Base-by-base conservation (phyloP, 1,284 basidiomycete species). In the Rhodofomes roseus region DNA sequence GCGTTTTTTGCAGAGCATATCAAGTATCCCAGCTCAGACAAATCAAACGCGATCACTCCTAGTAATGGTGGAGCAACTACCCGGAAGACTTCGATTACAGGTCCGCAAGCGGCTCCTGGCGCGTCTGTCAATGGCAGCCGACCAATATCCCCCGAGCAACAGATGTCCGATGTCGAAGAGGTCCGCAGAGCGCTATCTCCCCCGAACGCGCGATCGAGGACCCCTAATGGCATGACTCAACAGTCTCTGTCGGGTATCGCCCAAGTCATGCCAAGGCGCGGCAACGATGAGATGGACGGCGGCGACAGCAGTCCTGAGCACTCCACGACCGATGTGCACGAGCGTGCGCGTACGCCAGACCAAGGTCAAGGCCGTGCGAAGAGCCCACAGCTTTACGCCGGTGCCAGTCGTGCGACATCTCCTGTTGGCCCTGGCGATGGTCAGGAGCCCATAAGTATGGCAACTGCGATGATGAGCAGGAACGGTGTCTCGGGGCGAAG, bases 1-100 rank as follows among this genome's bases (percentile, higher is more conserved):
- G 52, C 53, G 36, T 20, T 50, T 36, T 60, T 20, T 25, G 9
- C 67, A 89, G 89, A 93, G 74, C 89, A 98, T 70, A 98, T 98
- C 80, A 96, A 96, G 76, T 98, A 98, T 71, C 96, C 96, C 0
- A 83, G 89, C 59, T 78, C 86, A 27, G 84, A 77, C 64, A 82
- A 83, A 61, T 74, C 77, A 7, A 34, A 34, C 31, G 31, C 31
- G 5, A 77, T 82, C 41, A 72, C 78, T n/a, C 7, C 37, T 39
- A 63, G 73, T 7, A 75, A 74, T 51, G 77, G 62, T 67, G 54
- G 74, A 63, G 75, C 72, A 59, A 67, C 64, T 14, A 61, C 65
- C 56, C 75, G 79, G 44, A 81, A 80, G 66, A 66, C 75, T 1
- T 76, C 80, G n/a, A 70, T 75, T n/a, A 71, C 60, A 43, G 68